Evolutionary conservation across 441 rosid genomes (phyloP), one percentile per base, ranked within the genome.

Genomic region (Melastoma candidum): DNA sequence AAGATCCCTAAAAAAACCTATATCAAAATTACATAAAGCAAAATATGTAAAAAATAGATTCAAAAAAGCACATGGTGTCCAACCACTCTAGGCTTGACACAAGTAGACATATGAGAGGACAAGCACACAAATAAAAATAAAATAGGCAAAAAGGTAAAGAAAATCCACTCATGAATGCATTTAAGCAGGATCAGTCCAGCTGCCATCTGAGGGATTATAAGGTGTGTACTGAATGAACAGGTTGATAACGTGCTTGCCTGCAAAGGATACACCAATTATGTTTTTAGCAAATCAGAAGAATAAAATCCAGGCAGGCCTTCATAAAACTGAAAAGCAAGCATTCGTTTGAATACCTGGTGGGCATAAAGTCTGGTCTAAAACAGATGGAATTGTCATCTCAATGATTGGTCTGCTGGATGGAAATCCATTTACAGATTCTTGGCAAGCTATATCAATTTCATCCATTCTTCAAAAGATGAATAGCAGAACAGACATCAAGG

Each of bases 341-440:
- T 59, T 49, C 29, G 45, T 52, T 51, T 56, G 49, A 13, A 65
- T 77, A 71, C 97, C 96, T 45, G 83, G 81, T 51, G 95, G 97
- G 49, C 92, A 87, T 61, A 90, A 87, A 43, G 96, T 92, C 59
- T 68, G 74, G 76, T 92, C 98, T 49, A 87, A 61, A 12, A 68
- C 68, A 46, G 96, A 84, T 52, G 92, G 96, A 65, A 90, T 83
- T 26, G 95, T 84, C 96, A 90, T 87, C 68, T 90, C 96, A 43
- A 92, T 82, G 64, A 87, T 59, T 48, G 98, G 98, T 71, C 84
- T 83, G 70, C 65, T 63, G 11, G 94, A 87, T 64, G 95, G 90
- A 49, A 82, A 47, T 57, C 96, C 96, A 60, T 76, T 87, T 41
- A 66, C 83, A 17, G 89, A 74, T 66, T 87, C 98, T 75, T 79